Conservation (phyloP, 345 rosid genomes). For the Passiflora organensis region DNA sequence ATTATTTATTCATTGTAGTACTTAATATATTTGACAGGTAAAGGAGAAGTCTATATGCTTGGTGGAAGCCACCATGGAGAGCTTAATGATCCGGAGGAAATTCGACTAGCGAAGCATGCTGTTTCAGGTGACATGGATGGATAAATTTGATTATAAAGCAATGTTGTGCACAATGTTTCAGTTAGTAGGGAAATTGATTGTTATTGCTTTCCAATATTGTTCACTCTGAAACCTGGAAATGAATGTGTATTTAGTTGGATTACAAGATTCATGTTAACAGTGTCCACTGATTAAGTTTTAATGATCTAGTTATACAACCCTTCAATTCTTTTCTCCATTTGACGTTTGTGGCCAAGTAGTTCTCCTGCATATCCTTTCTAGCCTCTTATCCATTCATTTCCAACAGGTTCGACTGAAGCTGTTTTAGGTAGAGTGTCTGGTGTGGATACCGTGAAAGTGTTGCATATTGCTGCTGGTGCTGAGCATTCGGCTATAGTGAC, state of each 20-base stretch:
- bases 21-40: slow-evolving; percentile 33
- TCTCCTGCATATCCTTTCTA: not conserved
- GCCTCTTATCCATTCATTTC: not conserved
- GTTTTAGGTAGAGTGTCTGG: slow-evolving; percentile 39
- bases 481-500: slow-evolving; percentile 84
- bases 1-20: not conserved
- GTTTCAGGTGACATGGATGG: slow-evolving; percentile 26
- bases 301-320: not conserved
- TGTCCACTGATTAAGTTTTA: not conserved
- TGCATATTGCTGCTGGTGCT: slow-evolving; percentile 69
- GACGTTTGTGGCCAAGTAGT: not conserved
- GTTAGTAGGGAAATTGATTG: not conserved
- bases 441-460: slow-evolving; percentile 42
- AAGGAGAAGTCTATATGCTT: slow-evolving; percentile 57
- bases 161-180: not conserved
- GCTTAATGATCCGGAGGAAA: slow-evolving; percentile 38
- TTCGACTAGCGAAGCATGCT: slow-evolving; percentile 28
- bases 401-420: slow-evolving; percentile 23
- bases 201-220: not conserved
- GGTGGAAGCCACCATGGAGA: slow-evolving; percentile 54
- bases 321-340: not conserved
- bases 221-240: not conserved
- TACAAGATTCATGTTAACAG: not conserved
- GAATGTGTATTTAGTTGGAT: not conserved
- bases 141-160: not conserved